Evolutionary conservation across 345 rosid genomes (phyloP), one percentile per base, ranked within the genome.

Genomic region (Camelina laxa): DNA sequence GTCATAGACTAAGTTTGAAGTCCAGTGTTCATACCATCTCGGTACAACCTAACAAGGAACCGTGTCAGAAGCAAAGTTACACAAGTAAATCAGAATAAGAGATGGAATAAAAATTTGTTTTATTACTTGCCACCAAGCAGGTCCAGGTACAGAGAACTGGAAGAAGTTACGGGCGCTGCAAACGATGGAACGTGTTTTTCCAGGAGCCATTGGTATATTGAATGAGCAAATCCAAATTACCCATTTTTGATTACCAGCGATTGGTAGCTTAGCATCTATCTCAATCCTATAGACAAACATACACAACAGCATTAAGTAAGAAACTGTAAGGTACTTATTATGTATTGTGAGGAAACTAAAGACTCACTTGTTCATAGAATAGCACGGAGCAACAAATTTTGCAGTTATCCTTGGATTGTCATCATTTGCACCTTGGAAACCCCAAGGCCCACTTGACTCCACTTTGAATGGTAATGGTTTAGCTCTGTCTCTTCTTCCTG

Each of bases 401-500:
- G 97, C 84, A 51, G 85, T 92, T 73, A 95, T 95, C 78, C 54
- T 81, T 21, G 99, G 99, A 67, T 80, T 92, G 17, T 89, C 97
- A 20, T 95, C 92, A 72, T 87, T 95, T 22, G 91, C 84, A 67
- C 99, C 99, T 54, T 85, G 81, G 76, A 87, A 95, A 71, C 97
- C 99, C 97, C 97, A 90, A 24, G 88, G 87, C 13, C 99, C 99
- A 50, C 82, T 85, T 57, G 89, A 81, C 64, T 90, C 97, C 83
- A 95, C 65, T 83, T 92, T 89, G 71, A 95, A 95, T 0, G 88
- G 87, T 81, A 95, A 79, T 56, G 99, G 88, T 79, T 92, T 95
- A n/a, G 97, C 99, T 85, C 96, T 79, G 60, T 95, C 99, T 78
- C 97, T 90, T 84, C 97, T 95, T 74, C 99, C 97, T 7, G 99